Base-by-base conservation (phyloP, 1,284 basidiomycete species). In the Flammula alnicola region DNA sequence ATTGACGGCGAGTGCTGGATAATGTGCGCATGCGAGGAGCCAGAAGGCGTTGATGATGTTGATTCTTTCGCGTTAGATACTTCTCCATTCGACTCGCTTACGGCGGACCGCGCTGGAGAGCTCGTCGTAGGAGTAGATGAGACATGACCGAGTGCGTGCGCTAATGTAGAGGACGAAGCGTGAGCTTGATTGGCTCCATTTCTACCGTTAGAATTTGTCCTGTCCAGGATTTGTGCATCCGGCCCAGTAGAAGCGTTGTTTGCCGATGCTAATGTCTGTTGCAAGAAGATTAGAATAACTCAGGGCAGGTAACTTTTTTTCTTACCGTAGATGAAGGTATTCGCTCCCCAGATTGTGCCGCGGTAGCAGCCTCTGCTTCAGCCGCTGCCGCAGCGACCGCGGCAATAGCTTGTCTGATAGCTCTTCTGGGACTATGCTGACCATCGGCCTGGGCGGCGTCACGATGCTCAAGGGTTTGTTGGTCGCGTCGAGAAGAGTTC, bases 381-480 rank as follows among this genome's bases (percentile, higher is more conserved):
- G 57, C 57, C 8, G 51, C 57, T 12, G 54, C 57, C 6, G 61
- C 56, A 9, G 57, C 58, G 38, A 60, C 55, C 16, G 60, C 58
- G 37, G 59, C 56, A 51, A 61, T 57, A 23, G n/a, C 52, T 44
- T 45, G 56, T 56, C 46, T 51, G 48, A 11, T 25, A 47, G 37
- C 20, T 19, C 45, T 47, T 47, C 45, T 40, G 31, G 41, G 23
- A 31, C 31, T 27, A 17, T 23, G 2, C n/a, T 39, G 22, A 36
- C 12, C 26, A 44, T 29, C 30, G 25, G 60, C 63, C n/a, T 43
- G 54, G 2, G 36, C 20, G 5, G 20, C 19, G 8, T n/a, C 36
- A n/a, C n/a, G 17, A 14, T 38, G n/a, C n/a, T n/a, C n/a, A n/a
- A n/a, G n/a, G n/a, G n/a, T n/a, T n/a, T n/a, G 38, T 17, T 29